Evolutionary conservation across 139 green algal genomes (phyloP), one percentile per base, ranked within the genome.

Genomic region (Chlorella sp.): DNA sequence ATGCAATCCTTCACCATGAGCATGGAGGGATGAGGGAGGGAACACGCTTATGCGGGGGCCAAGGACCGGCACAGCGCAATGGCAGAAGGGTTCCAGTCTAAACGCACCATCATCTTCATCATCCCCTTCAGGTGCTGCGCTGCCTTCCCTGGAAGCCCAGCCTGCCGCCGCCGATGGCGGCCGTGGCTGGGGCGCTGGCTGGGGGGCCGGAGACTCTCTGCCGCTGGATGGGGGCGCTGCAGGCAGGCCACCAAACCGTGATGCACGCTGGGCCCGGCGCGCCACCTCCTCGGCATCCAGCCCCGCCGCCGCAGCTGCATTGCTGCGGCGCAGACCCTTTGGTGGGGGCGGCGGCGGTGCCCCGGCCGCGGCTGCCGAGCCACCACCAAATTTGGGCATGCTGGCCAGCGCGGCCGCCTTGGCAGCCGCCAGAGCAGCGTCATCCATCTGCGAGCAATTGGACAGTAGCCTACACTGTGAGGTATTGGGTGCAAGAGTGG

Each of bases 331-430:
- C 47, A 17, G 18, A 15, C n/a, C 39, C 34, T 23, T 65, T 7
- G 36, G 39, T 17, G 30, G 72, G 5, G 55, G 34, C 15, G 68
- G 30, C 5, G 70, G 71, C 25, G 36, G 70, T 23, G 51, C 9
- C 34, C 26, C 44, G 0, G 23, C 23, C 18, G 69, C 60, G 32
- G 39, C 80, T 78, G 70, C 69, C 6, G 69, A 36, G 28, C 39
- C 47, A 51, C 85, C 85, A 15, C n/a, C 47, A 86, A 91, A 90
- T 17, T 47, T 62, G 36, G 88, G 88, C 85, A 88, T 85, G 38
- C 41, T 51, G n/a, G 79, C 73, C 23, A 91, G 84, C n/a, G 88
- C 88, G 2, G 36, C 74, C 3, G 32, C 44, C 56, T 89, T 90
- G 69, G 78, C 88, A 32, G 80, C 85, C 34, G 87, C 79, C 0